A percentile compares a stretch with the other conserved stretches of the same genome.
phyloP scores from a whole-genome alignment of 108 stramenopile species.

The Fragilariopsis cylindrus region DNA sequence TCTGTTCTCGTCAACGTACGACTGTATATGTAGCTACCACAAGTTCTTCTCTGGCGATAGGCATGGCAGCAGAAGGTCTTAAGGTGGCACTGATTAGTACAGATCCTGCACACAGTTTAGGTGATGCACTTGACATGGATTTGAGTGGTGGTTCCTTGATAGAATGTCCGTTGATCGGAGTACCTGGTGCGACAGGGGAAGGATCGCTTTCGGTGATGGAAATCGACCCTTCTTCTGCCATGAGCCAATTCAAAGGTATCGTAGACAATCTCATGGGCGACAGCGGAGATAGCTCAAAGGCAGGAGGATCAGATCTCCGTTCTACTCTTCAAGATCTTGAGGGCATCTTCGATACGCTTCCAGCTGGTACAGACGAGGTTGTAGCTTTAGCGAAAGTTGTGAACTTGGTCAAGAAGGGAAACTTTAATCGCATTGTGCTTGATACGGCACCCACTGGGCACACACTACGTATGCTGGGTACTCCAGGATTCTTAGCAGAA shows the following conservation, averaged over 20 bases:
- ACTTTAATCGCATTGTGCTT: slow-evolving; percentile 90
- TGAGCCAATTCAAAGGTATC: slow-evolving; percentile 72
- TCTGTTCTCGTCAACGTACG: not conserved
- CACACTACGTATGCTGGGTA: slow-evolving; percentile 90
- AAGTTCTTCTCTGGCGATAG: slow-evolving; percentile 80
- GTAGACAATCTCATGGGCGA: slow-evolving; percentile 75
- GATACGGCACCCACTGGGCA: slow-evolving; percentile 98
- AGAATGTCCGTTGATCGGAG: slow-evolving; percentile 72
- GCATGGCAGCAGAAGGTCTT: slow-evolving; percentile 84
- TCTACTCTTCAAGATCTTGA: slow-evolving; percentile 71
- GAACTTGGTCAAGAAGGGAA: slow-evolving; percentile 76
- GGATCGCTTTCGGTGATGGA: slow-evolving; percentile 84
- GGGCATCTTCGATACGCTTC: slow-evolving; percentile 83
- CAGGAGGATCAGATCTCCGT: slow-evolving; percentile 40
- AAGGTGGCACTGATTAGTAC: slow-evolving; percentile 91
- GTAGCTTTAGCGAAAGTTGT: slow-evolving; percentile 91
- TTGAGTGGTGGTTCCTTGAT: slow-evolving; percentile 65
- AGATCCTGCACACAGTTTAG: slow-evolving; percentile 95
- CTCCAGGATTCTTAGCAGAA: slow-evolving; percentile 78
- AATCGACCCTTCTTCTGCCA: slow-evolving; percentile 75
- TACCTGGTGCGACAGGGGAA: slow-evolving; percentile 46
- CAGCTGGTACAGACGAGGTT: slow-evolving; percentile 93
- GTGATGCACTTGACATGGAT: slow-evolving; percentile 91
- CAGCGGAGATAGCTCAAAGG: slow-evolving; percentile 19
- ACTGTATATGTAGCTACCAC: slow-evolving; percentile 47